Base-by-base conservation (phyloP, 2,329 filamentous ascomycete genomes). In the Aspergillus spinulosporus region DNA sequence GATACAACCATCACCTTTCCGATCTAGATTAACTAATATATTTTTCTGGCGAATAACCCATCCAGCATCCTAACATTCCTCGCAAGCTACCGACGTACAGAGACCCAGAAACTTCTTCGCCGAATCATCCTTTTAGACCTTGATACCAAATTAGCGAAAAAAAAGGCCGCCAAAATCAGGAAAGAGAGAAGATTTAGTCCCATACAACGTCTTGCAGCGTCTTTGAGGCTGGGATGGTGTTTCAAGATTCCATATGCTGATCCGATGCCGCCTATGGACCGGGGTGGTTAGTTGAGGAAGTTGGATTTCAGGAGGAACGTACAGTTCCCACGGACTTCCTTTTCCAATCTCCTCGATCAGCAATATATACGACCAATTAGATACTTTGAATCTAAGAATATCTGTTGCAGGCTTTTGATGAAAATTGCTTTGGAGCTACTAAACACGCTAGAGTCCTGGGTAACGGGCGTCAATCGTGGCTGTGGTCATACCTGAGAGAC, bases 291-390 rank as follows among this genome's bases (percentile, higher is more conserved):
- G 31, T 32, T 28, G 31, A 29, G 14, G 8, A 12, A 8, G 2
- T 3, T 15, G 11, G 11, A 3, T 40, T 21, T 14, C 4, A 39
- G 8, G 12, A 34, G 6, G 32, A 34, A 63, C 64, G 37, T 44
- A 79, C 79, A 79, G 57, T 78, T 79, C 9, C 82, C 80, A 57
- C 86, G 83, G 0, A 86, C 88, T 2, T 86, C 86, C 70, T 88
- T 88, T 1, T 86, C 86, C 65, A 99, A 97, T 67, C 21, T 99
- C 94, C 65, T 99, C 94, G 44, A 97, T 85, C n/a, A 99, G 79
- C 1, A 99, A 72, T 4, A 99, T 78, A 66, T 97, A 47, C 85
- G 83, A 9, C 82, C 78, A 0, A 92, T 96, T 3, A 88, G 86
- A 52, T 90, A 82, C 56, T 83, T 88, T 49, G 94, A 79, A 0